phyloP scores from a whole-genome alignment of 495 filamentous ascomycete species.

The Cladorrhinum samala region DNA sequence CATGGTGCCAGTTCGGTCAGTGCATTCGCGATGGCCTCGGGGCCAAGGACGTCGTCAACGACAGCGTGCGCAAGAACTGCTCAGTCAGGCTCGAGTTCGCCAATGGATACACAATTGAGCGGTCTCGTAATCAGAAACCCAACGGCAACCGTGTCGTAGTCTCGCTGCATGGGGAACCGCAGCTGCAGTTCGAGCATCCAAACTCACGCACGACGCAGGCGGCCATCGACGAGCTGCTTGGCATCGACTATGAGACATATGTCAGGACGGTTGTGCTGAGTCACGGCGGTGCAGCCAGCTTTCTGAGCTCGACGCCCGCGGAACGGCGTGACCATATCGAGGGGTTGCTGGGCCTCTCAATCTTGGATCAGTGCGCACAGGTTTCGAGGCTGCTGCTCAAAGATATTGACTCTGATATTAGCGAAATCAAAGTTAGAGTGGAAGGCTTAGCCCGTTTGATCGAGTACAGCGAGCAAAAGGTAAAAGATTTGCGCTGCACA shows the following conservation, averaged over 20 bases:
- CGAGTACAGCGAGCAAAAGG: background rate
- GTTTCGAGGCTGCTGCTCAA: conserved; percentile 20
- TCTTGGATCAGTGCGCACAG: conserved; percentile 21
- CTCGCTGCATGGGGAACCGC: conserved; percentile 22
- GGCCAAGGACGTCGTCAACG: conserved; percentile 29
- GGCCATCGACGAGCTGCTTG: conserved; percentile 27
- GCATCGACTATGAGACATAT: conserved; percentile 28
- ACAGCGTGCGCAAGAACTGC: conserved; percentile 15
- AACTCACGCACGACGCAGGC: conserved; percentile 14
- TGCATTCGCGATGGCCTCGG: conserved; percentile 24
- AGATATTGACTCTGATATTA: background rate
- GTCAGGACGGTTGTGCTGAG: conserved; percentile 26
- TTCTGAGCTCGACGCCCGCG: conserved; percentile 20
- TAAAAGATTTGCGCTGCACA: background rate
- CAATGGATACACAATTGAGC: conserved; percentile 1
- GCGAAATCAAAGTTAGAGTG: background rate
- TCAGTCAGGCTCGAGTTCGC: background rate
- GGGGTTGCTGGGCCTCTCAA: conserved; percentile 22
- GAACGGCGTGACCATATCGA: conserved; percentile 26
- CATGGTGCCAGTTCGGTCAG: conserved; percentile 31
- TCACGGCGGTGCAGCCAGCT: conserved; percentile 29
- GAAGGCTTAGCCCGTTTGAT: background rate
- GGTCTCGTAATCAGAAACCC: conserved; percentile 14
- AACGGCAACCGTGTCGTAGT: conserved; percentile 2
- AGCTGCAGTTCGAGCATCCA: conserved; percentile 20